Evolutionary conservation across 148 eudicot genomes (phyloP).

Genomic region (Chenopodium suecicum): DNA sequence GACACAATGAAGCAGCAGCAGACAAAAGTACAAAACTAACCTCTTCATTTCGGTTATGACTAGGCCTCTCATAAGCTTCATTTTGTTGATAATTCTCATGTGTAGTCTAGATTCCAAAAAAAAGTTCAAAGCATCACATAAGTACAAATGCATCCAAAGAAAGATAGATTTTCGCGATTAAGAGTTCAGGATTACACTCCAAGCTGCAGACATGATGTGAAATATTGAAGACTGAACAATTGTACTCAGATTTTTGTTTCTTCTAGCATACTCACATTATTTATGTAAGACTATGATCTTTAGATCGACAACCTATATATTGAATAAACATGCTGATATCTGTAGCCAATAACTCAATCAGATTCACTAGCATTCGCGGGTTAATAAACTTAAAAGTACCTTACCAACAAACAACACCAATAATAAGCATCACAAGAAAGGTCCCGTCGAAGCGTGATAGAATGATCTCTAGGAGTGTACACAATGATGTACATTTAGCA

Average conservation of each 20-base stretch:
- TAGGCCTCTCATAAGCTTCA: conserved; percentile 26
- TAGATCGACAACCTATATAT: neutral
- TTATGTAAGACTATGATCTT: neutral
- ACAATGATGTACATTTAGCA: neutral
- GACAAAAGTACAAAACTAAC: conserved; percentile 17
- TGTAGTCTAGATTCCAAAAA: conserved; percentile 33
- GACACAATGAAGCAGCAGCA: neutral
- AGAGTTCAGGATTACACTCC: neutral
- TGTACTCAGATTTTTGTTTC: neutral
- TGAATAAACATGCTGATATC: neutral
- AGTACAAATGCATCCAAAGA: neutral
- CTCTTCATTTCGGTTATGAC: conserved; percentile 35
- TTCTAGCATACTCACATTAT: neutral
- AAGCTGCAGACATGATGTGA: neutral
- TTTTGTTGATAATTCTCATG: conserved; percentile 34
- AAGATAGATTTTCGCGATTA: neutral
- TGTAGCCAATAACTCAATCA: neutral
- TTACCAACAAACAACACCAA: neutral
- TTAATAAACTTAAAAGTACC: too few species aligned
- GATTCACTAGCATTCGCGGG: too few species aligned
- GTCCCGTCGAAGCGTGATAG: neutral
- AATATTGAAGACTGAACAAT: neutral
- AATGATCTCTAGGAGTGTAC: neutral
- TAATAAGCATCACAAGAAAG: neutral
- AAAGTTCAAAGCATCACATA: neutral